phyloP scores from a whole-genome alignment of 148 eudicot genomes.

The Silene conica region DNA sequence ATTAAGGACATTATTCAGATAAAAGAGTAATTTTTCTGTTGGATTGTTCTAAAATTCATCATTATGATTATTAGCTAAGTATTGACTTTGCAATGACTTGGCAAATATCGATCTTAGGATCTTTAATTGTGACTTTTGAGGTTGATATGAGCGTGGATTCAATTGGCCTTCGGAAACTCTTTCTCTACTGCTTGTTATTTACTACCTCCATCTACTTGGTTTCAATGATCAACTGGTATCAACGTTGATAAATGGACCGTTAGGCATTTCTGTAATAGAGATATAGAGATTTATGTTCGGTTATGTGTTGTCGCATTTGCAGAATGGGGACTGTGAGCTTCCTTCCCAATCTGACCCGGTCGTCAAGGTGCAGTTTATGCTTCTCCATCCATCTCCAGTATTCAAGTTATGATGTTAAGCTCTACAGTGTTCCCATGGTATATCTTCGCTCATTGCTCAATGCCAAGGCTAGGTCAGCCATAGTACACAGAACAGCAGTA shows the following conservation, averaged over 20 bases:
- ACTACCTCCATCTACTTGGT: too few species aligned
- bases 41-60: too few species aligned
- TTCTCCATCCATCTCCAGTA: slow-evolving; percentile 23
- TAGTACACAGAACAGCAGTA: slow-evolving; percentile 21
- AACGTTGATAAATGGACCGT: too few species aligned
- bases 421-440: slow-evolving; percentile 30
- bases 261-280: neutral
- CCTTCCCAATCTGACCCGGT: slow-evolving; percentile 23
- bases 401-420: slow-evolving; percentile 24
- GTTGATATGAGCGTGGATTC: neutral
- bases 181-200: neutral
- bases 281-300: neutral
- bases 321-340: slow-evolving; percentile 38
- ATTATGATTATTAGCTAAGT: too few species aligned
- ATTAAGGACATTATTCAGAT: too few species aligned
- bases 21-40: too few species aligned
- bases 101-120: too few species aligned
- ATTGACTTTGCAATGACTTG: too few species aligned
- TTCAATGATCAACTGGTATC: too few species aligned
- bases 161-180: neutral
- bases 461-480: slow-evolving; percentile 33
- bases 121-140: neutral
- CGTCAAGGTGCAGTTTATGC: slow-evolving; percentile 25
- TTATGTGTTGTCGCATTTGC: slow-evolving; percentile 14
- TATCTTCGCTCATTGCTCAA: slow-evolving; percentile 17